Evolutionary conservation across 768 basidiomycete species (phyloP).

Genomic region (Agrocybe praecox): DNA sequence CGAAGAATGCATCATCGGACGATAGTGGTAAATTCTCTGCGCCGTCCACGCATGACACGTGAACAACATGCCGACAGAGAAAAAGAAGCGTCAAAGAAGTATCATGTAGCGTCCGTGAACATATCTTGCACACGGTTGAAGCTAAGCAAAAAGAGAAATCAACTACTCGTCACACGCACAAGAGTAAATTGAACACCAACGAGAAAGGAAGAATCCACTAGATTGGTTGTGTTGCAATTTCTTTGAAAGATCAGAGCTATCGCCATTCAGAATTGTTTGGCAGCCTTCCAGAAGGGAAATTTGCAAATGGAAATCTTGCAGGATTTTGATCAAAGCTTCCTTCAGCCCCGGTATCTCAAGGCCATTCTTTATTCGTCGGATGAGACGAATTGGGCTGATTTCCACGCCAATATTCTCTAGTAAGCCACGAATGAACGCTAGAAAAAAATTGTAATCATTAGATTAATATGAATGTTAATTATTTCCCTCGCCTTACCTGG

Average conservation of each 20-base stretch:
- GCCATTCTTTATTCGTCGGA: slow-evolving; percentile 93
- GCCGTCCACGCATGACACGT: slow-evolving; percentile 76
- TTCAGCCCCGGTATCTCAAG: slow-evolving; percentile 96
- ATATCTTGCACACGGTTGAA: slow-evolving; percentile 67
- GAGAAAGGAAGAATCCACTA: slow-evolving; percentile 74
- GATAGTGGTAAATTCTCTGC: slow-evolving; percentile 63
- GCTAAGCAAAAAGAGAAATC: slow-evolving; percentile 39
- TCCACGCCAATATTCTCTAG: slow-evolving; percentile 96
- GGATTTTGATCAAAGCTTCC: slow-evolving; percentile 92
- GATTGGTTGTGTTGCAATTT: slow-evolving; percentile 77
- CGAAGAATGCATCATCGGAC: slow-evolving; percentile 49
- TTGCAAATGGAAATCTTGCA: slow-evolving; percentile 95
- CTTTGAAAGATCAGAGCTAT: slow-evolving; percentile 72
- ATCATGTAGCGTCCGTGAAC: slow-evolving; percentile 58
- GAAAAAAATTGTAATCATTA: background rate
- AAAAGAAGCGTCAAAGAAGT: slow-evolving; percentile 70
- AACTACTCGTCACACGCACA: background rate
- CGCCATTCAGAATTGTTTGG: slow-evolving; percentile 82
- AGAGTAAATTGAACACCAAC: slow-evolving; percentile 43
- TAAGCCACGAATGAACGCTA: slow-evolving; percentile 92
- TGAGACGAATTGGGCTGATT: slow-evolving; percentile 92
- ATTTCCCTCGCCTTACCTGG: slow-evolving; percentile 59
- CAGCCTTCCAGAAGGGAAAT: slow-evolving; percentile 93
- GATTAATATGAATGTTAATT: background rate
- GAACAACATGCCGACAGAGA: slow-evolving; percentile 87